These are phyloP conservation scores for Didymellaceae sp. DNA, from an alignment of 2,329 filamentous ascomycete species.

Conservation along the genomic window DNA sequence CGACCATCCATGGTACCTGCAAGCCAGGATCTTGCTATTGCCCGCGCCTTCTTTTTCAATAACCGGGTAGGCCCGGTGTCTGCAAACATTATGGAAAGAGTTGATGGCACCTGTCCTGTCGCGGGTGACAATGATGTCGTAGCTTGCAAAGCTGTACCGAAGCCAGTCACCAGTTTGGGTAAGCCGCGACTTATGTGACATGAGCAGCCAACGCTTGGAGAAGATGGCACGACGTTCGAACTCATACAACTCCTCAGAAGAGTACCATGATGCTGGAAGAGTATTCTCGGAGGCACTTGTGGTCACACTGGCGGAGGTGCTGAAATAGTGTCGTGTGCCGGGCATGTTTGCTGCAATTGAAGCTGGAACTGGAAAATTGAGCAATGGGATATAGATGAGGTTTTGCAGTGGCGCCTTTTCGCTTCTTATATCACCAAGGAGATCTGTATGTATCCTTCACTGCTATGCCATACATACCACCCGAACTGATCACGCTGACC, in stretches of 20 bases:
- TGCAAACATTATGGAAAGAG: constrained; percentile 53
- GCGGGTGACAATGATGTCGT: constrained; percentile 19
- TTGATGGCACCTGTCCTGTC: constrained; percentile 28
- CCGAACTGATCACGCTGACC: neutral
- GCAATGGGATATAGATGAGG: no score
- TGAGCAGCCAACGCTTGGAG: constrained; percentile 45
- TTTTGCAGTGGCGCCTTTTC: neutral
- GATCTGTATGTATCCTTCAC: no score
- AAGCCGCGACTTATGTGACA: constrained; percentile 39
- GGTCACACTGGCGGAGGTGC: neutral
- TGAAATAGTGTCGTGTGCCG: neutral
- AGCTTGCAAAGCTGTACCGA: constrained; percentile 9
- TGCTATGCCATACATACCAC: no score
- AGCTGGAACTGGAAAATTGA: no score
- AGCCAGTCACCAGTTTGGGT: constrained; percentile 23
- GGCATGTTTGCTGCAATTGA: neutral
- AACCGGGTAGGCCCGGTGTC: constrained; percentile 50
- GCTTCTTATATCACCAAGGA: constrained; percentile 2
- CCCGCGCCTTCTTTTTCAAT: constrained; percentile 40
- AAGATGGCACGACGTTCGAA: constrained; percentile 56
- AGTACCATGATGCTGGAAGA: constrained; percentile 52
- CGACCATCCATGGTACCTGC: constrained; percentile 55
- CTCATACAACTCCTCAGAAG: constrained; percentile 50
- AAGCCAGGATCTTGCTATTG: constrained; percentile 46
- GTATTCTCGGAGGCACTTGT: neutral